Percentiles rank a stretch among this genome's conserved stretches.
These are phyloP conservation scores for Puccinellia tenuiflora DNA, from an alignment of 176 grass and related monocot species.

Conservation along the genomic window DNA sequence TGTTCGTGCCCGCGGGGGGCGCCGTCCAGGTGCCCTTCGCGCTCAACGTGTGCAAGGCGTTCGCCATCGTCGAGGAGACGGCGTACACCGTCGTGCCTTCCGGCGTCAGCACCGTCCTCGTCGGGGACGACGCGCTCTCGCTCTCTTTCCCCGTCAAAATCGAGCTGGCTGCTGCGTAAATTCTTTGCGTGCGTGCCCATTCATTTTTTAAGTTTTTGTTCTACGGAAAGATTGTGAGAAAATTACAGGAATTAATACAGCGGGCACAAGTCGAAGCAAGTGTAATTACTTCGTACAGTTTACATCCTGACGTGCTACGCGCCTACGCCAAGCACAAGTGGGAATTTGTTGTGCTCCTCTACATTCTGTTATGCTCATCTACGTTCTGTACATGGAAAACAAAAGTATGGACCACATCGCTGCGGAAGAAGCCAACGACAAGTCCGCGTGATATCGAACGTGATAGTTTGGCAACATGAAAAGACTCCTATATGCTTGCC, in stretches of 20 bases:
- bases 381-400: too few relatives aligned
- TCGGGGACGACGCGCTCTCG: conserved; percentile 15
- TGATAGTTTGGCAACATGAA: too few relatives aligned
- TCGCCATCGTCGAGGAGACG: conserved; percentile 35
- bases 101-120: conserved; percentile 21
- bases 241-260: neutral
- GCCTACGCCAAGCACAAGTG: too few relatives aligned
- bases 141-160: conserved; percentile 23
- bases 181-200: neutral
- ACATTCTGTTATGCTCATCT: too few relatives aligned
- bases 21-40: conserved; percentile 12
- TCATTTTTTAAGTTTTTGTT: neutral
- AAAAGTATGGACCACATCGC: too few relatives aligned
- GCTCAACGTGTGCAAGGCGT: conserved; percentile 32
- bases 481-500: too few relatives aligned
- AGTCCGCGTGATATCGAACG: too few relatives aligned
- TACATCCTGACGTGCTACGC: too few relatives aligned
- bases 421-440: too few relatives aligned
- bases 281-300: too few relatives aligned
- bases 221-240: neutral
- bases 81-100: conserved; percentile 42
- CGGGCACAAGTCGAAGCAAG: too few relatives aligned
- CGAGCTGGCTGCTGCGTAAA: neutral
- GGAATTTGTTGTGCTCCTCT: too few relatives aligned
- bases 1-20: conserved; percentile 3